A percentile compares a stretch with the other conserved stretches of the same genome.
phyloP scores from a whole-genome alignment of 768 basidiomycete species.

The Butyriboletus loyo region DNA sequence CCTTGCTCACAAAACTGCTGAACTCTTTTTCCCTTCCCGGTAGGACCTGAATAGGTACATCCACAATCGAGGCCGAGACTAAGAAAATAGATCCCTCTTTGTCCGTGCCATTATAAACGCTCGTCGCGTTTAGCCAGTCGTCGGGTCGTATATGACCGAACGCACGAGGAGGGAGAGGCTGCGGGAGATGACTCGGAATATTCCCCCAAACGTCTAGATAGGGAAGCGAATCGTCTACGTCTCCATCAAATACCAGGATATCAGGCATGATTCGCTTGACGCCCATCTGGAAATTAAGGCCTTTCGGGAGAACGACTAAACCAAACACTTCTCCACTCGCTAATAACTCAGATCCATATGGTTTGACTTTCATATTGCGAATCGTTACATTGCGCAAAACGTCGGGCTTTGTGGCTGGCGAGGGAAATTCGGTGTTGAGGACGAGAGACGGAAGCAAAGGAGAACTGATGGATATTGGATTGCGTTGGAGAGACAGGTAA shows the following conservation, averaged over 20 bases:
- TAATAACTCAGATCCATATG: slow-evolving; percentile 45
- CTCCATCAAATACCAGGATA: slow-evolving; percentile 75
- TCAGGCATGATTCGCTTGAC: slow-evolving; percentile 71
- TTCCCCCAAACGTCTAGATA: slow-evolving; percentile 17
- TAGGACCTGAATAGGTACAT: slow-evolving; percentile 74
- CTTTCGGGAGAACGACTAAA: slow-evolving; percentile 62
- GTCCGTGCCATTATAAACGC: slow-evolving; percentile 41
- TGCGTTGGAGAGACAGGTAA: slow-evolving; percentile 57
- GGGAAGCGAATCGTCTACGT: slow-evolving; percentile 39
- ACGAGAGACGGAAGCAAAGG: slow-evolving; percentile 52
- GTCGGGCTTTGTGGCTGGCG: slow-evolving; percentile 58
- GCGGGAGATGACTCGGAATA: slow-evolving; percentile 50
- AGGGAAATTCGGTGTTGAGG: slow-evolving; percentile 55
- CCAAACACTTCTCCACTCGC: slow-evolving; percentile 71
- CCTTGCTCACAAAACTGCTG: slow-evolving; percentile 75
- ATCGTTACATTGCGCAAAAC: slow-evolving; percentile 73
- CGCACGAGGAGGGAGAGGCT: slow-evolving; percentile 67
- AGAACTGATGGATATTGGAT: slow-evolving; percentile 56
- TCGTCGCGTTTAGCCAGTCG: slow-evolving; percentile 56
- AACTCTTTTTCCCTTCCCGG: slow-evolving; percentile 78
- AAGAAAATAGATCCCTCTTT: slow-evolving; percentile 53
- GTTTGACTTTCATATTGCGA: slow-evolving; percentile 68
- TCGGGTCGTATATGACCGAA: slow-evolving; percentile 75
- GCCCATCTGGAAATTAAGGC: slow-evolving; percentile 62
- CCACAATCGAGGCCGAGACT: slow-evolving; percentile 63